Percentiles rank a stretch among this genome's conserved stretches.
Evolutionary conservation across 148 eudicot genomes (phyloP).

Genomic region (Rhododendron kiyosumense): DNA sequence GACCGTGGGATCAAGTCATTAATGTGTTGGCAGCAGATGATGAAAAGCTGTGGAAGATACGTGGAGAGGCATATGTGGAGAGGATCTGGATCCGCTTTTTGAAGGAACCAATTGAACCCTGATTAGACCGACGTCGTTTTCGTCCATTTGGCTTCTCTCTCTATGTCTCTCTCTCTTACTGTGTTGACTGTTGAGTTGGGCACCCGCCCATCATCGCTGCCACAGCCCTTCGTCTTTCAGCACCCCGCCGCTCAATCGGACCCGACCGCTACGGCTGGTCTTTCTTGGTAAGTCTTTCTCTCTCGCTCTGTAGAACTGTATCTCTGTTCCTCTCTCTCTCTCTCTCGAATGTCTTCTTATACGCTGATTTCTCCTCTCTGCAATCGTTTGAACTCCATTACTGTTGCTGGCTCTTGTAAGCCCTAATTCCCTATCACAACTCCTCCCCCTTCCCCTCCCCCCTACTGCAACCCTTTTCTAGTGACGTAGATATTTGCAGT

Average conservation of each 20-base stretch:
- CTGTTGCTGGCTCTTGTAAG: background rate
- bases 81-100: too few relatives aligned
- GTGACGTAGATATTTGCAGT: too few relatives aligned
- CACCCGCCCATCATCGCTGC: background rate
- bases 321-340: slow-evolving; percentile 27
- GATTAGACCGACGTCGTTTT: background rate
- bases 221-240: background rate
- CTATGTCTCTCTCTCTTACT: background rate
- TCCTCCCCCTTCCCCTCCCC: too few relatives aligned
- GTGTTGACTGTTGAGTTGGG: background rate
- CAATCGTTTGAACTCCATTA: background rate
- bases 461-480: too few relatives aligned
- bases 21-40: too few relatives aligned
- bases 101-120: too few relatives aligned
- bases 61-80: too few relatives aligned
- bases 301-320: background rate
- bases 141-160: background rate
- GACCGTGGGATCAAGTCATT: too few relatives aligned
- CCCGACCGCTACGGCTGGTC: background rate
- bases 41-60: too few relatives aligned
- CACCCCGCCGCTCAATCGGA: background rate
- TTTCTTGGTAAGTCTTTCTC: background rate
- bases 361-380: background rate
- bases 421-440: background rate
- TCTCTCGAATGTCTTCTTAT: slow-evolving; percentile 14